Evolutionary conservation across 208 protist genomes (phyloP).

Genomic region (Crithidia bombi): DNA sequence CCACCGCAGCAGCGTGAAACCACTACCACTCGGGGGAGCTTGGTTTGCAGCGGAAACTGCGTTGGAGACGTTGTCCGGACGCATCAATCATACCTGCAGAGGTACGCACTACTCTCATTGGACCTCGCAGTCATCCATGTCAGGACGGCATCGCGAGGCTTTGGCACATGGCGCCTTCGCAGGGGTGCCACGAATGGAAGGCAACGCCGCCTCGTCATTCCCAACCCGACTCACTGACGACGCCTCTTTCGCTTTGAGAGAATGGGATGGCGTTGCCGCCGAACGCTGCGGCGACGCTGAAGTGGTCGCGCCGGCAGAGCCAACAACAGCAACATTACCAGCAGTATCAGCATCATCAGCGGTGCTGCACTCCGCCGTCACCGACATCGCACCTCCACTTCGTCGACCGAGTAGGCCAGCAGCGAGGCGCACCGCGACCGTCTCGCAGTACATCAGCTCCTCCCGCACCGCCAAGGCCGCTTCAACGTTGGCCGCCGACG

Average conservation of each 20-base stretch:
- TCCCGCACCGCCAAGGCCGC: conserved; percentile 59
- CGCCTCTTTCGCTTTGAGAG: background rate
- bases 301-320: no score
- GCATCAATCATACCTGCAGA: no score
- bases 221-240: background rate
- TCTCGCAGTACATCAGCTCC: conserved; percentile 73
- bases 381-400: background rate
- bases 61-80: no score
- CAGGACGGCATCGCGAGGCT: conserved; percentile 27
- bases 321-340: background rate
- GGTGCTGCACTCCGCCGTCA: background rate
- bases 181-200: background rate
- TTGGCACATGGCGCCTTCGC: conserved; percentile 7
- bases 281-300: background rate
- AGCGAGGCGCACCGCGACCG: conserved; percentile 38
- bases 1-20: no score
- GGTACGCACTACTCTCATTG: no score
- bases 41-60: no score
- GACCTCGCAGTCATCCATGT: conserved; percentile 54
- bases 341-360: background rate
- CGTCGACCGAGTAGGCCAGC: conserved; percentile 19
- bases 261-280: no score
- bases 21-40: no score
- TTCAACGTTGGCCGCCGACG: conserved; percentile 23
- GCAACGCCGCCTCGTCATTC: background rate